These are phyloP conservation scores for Rhizopogon vulgaris DNA, from an alignment of 768 basidiomycete genomes.

Conservation along the genomic window DNA sequence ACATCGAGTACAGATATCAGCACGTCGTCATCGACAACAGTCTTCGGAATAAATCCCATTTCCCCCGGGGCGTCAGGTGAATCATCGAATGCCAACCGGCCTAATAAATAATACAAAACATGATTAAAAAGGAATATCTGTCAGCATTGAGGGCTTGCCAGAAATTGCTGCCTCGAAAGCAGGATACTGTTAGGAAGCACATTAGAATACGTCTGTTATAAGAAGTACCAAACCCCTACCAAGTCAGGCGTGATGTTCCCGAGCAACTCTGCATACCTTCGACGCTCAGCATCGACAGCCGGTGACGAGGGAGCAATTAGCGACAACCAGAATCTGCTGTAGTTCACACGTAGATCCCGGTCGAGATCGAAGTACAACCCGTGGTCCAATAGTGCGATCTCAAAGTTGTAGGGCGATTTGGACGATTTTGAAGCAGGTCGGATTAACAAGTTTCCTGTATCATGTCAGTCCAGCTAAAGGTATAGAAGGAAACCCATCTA, in stretches of 20 bases:
- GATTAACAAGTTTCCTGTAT: conserved; percentile 81
- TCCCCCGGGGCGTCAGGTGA: conserved; percentile 55
- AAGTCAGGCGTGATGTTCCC: conserved; percentile 87
- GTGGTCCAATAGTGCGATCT: conserved; percentile 92
- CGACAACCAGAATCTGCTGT: conserved; percentile 86
- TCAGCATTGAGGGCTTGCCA: conserved; percentile 27
- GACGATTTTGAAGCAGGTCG: conserved; percentile 60
- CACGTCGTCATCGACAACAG: conserved; percentile 82
- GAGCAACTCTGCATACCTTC: conserved; percentile 84
- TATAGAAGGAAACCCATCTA: conserved; percentile 19
- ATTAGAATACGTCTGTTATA: neutral
- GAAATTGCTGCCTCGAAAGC: conserved; percentile 95
- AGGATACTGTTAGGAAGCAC: conserved; percentile 56
- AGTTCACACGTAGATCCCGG: conserved; percentile 71
- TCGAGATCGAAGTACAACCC: conserved; percentile 92
- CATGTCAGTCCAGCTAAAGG: conserved; percentile 1
- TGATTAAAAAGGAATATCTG: neutral
- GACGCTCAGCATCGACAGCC: conserved; percentile 56
- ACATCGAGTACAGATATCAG: conserved; percentile 84
- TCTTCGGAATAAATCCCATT: conserved; percentile 73
- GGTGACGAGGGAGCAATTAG: conserved; percentile 72
- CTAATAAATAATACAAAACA: conserved; percentile 15
- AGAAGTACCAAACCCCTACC: conserved; percentile 35
- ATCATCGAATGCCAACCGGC: conserved; percentile 68
- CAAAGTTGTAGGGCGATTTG: conserved; percentile 88